phyloP scores from a whole-genome alignment of 1,139 yeast genomes.

The Geotrichum candidum region DNA sequence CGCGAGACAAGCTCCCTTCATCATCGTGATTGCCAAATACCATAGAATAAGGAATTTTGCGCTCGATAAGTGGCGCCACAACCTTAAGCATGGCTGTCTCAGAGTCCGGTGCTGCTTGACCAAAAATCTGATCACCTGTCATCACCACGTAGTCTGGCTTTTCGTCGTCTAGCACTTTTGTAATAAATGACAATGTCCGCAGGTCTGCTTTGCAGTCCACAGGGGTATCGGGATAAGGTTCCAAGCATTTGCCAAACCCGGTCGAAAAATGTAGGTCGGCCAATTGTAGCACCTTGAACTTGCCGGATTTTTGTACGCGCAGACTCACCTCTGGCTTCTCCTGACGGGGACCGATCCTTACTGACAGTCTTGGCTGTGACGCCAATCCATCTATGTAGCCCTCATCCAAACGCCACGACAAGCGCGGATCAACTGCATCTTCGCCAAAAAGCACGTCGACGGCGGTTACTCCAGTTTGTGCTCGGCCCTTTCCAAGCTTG shows the following conservation, averaged over 20 bases:
- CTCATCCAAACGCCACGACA: conserved; percentile 52
- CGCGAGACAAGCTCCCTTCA: conserved; percentile 63
- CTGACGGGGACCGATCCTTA: conserved; percentile 35
- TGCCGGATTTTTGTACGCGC: conserved; percentile 39
- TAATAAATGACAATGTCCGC: conserved; percentile 57
- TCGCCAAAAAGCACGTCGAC: conserved; percentile 65
- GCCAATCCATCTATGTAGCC: conserved; percentile 29
- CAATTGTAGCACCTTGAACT: conserved; percentile 71
- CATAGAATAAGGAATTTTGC: conserved; percentile 73
- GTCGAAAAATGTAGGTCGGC: conserved; percentile 85
- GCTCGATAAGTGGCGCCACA: conserved; percentile 58
- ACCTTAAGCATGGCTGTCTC: conserved; percentile 74
- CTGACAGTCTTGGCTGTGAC: conserved; percentile 34
- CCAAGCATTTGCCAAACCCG: conserved; percentile 68
- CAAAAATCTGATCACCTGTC: conserved; percentile 83
- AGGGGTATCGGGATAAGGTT: conserved; percentile 49
- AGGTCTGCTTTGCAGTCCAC: conserved; percentile 66
- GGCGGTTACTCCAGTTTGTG: conserved; percentile 38
- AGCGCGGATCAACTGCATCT: conserved; percentile 72
- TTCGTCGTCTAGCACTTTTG: conserved; percentile 59
- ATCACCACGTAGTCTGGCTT: conserved; percentile 74
- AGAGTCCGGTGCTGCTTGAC: conserved; percentile 65
- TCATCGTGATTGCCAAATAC: conserved; percentile 81
- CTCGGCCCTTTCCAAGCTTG: conserved; percentile 37
- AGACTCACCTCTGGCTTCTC: conserved; percentile 33